Conservation (phyloP, 768 basidiomycete genomes). For the Rhizopogon vinicolor region DNA sequence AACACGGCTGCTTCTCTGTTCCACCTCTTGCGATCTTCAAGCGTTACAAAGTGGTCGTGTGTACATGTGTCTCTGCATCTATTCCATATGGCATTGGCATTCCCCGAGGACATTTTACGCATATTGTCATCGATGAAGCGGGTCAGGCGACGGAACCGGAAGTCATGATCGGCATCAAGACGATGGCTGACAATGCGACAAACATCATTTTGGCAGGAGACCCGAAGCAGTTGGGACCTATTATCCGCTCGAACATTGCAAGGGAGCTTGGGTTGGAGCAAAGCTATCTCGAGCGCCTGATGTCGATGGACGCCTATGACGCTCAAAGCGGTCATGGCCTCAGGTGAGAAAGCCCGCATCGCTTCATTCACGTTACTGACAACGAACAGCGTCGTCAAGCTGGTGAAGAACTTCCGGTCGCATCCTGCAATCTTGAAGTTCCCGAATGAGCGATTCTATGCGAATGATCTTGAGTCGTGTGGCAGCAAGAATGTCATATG, state of each 20-base stretch:
- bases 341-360: constrained; percentile 24
- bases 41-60: constrained; percentile 52
- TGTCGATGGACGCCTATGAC: constrained; percentile 42
- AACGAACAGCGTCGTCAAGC: constrained; percentile 49
- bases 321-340: constrained; percentile 29
- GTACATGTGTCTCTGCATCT: constrained; percentile 62
- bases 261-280: constrained; percentile 49
- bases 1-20: constrained; percentile 21
- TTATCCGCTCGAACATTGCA: constrained; percentile 56
- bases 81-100: constrained; percentile 54
- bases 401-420: constrained; percentile 62
- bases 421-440: constrained; percentile 56
- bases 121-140: constrained; percentile 71
- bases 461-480: constrained; percentile 43
- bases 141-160: constrained; percentile 73
- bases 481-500: constrained; percentile 31
- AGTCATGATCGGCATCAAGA: constrained; percentile 57
- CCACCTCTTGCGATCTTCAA: constrained; percentile 35
- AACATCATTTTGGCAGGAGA: constrained; percentile 65
- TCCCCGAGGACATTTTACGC: constrained; percentile 55
- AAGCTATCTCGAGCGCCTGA: constrained; percentile 60
- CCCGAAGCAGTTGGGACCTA: constrained; percentile 67
- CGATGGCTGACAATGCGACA: constrained; percentile 47
- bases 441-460: constrained; percentile 60
- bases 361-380: neutral